Conservation (phyloP, 495 filamentous ascomycete species). For the Penicillium cinerascens region DNA sequence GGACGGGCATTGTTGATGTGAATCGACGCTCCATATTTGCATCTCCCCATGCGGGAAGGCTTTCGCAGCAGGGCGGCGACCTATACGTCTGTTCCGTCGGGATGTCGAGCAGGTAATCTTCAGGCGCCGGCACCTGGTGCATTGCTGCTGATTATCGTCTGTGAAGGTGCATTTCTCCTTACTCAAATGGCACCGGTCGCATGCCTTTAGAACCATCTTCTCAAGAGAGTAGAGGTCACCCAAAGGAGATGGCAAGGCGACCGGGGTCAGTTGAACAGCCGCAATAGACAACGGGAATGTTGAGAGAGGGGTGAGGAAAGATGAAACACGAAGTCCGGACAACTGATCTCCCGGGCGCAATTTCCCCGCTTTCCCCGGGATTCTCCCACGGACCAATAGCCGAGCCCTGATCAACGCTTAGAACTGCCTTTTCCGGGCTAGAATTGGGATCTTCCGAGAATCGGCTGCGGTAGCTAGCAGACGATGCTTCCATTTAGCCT, state of each 20-base stretch:
- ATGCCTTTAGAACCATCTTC: slow-evolving; percentile 25
- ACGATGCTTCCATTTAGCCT: too few species aligned
- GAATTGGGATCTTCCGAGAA: background rate
- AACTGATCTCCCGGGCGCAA: background rate
- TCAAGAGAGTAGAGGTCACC: slow-evolving; percentile 1
- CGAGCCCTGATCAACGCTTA: background rate
- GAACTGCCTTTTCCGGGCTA: background rate
- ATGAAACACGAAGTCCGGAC: background rate
- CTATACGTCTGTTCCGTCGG: slow-evolving; percentile 22
- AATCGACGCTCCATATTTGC: slow-evolving; percentile 20
- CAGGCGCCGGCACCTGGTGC: slow-evolving; percentile 25
- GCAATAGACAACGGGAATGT: background rate
- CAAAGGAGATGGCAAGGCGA: slow-evolving; percentile 5
- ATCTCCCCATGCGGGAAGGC: slow-evolving; percentile 16
- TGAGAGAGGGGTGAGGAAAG: slow-evolving; percentile 1
- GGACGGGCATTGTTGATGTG: slow-evolving; percentile 2
- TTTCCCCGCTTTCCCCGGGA: slow-evolving; percentile 20
- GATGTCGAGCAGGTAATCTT: slow-evolving; percentile 22
- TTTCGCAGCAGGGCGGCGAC: slow-evolving; percentile 15
- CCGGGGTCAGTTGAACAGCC: background rate
- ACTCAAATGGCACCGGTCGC: slow-evolving; percentile 22
- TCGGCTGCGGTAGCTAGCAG: background rate
- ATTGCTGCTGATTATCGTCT: slow-evolving; percentile 14
- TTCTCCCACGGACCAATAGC: slow-evolving; percentile 1
- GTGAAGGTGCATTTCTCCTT: slow-evolving; percentile 25